phyloP scores from a whole-genome alignment of 192 early-diverging fungal species.

The Thoreauomyces humboldtii region DNA sequence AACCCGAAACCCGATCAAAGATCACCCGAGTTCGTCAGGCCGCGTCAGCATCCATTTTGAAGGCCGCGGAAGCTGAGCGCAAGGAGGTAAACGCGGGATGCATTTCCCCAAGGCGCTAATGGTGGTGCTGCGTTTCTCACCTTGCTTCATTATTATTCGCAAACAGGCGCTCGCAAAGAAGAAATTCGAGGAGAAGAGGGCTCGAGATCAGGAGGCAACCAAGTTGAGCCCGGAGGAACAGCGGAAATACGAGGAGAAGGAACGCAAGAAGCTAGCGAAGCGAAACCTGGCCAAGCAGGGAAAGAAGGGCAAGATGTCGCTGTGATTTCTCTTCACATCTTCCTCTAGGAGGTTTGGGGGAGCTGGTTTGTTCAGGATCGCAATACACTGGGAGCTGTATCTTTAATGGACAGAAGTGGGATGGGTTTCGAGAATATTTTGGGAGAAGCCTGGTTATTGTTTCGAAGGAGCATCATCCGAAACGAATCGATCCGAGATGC shows the following conservation, averaged over 20 bases:
- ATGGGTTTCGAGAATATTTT: too few species aligned
- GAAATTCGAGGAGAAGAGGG: conserved; percentile 65
- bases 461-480: too few species aligned
- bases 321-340: conserved; percentile 10
- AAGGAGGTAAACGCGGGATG: conserved; percentile 43
- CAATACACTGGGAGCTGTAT: too few species aligned
- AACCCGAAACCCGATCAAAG: conserved; percentile 48
- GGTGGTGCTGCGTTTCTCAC: background rate
- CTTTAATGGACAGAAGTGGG: too few species aligned
- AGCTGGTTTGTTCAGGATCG: background rate
- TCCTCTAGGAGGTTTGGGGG: background rate
- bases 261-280: conserved; percentile 69
- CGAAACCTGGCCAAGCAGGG: conserved; percentile 55
- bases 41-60: conserved; percentile 61
- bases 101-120: background rate
- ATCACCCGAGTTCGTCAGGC: conserved; percentile 63
- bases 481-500: too few species aligned
- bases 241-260: conserved; percentile 83
- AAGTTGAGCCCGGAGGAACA: conserved; percentile 76
- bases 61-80: conserved; percentile 61
- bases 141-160: background rate
- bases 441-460: too few species aligned
- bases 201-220: conserved; percentile 59
- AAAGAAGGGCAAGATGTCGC: conserved; percentile 52
- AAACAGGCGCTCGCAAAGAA: conserved; percentile 57